These are phyloP conservation scores for Neurospora sp. DNA, from an alignment of 2,329 filamentous ascomycete genomes.

Conservation along the genomic window DNA sequence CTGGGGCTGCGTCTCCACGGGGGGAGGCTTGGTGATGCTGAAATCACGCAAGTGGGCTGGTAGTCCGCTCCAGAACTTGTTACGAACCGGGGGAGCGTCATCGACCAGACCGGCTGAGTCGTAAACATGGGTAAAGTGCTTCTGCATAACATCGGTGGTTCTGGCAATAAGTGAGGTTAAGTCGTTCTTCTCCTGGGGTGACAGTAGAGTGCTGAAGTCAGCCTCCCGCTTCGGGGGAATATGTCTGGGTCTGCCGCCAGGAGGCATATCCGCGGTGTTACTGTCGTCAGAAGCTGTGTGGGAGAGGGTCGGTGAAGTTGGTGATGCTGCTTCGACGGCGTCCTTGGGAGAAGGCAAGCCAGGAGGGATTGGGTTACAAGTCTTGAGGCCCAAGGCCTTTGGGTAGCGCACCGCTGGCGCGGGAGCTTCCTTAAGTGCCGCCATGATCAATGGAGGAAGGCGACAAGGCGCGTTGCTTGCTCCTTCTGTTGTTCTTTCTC, in stretches of 20 bases:
- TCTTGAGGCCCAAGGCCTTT: neutral
- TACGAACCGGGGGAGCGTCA: constrained; percentile 19
- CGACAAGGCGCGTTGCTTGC: neutral
- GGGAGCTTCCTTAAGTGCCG: neutral
- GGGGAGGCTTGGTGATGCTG: constrained; percentile 9
- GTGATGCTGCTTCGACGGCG: neutral
- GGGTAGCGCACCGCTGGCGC: neutral
- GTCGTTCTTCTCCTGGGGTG: constrained; percentile 38
- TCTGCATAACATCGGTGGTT: constrained; percentile 46
- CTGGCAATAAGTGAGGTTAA: constrained; percentile 39
- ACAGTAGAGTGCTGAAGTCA: constrained; percentile 41
- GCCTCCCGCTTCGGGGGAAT: constrained; percentile 31
- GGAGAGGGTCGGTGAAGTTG: neutral
- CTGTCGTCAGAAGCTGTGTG: constrained; percentile 3
- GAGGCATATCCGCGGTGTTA: constrained; percentile 25
- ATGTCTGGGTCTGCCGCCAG: constrained; percentile 26
- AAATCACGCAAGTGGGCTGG: constrained; percentile 20
- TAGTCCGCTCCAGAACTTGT: constrained; percentile 23
- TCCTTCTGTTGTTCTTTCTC: neutral
- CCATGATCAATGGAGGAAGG: neutral
- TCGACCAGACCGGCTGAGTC: constrained; percentile 28
- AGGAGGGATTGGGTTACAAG: neutral
- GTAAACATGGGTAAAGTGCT: constrained; percentile 41
- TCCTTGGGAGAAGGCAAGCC: neutral
- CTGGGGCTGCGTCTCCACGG: neutral